phyloP scores from a whole-genome alignment of 176 grass and related monocot species.

The Lolium rigidum region DNA sequence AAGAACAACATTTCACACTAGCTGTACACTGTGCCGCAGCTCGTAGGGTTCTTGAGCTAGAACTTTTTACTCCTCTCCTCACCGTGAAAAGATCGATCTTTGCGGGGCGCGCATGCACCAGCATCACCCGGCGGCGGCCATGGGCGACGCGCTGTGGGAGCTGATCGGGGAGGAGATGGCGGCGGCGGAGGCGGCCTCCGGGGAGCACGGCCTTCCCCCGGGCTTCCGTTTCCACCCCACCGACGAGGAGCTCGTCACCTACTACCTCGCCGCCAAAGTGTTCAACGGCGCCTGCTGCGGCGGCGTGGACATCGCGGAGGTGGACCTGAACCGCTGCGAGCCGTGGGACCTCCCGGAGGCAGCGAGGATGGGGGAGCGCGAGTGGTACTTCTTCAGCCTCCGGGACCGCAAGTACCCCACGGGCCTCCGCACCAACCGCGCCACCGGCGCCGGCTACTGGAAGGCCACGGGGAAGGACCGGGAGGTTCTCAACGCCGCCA shows the following conservation, averaged over 20 bases:
- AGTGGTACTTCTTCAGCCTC: slow-evolving; percentile 99
- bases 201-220: slow-evolving; percentile 83
- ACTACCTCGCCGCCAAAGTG: slow-evolving; percentile 92
- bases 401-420: slow-evolving; percentile 97
- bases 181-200: slow-evolving; percentile 32
- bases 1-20: slow-evolving; percentile 5
- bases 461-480: slow-evolving; percentile 98
- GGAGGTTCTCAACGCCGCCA: slow-evolving; percentile 75
- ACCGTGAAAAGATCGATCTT: background rate
- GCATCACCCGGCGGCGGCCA: slow-evolving; percentile 32
- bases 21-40: background rate
- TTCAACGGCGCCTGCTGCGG: slow-evolving; percentile 89
- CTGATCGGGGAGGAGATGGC: slow-evolving; percentile 72
- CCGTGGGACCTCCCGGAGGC: slow-evolving; percentile 91
- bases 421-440: slow-evolving; percentile 90
- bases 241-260: slow-evolving; percentile 94
- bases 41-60: background rate
- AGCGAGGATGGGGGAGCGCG: slow-evolving; percentile 89
- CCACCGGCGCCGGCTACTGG: slow-evolving; percentile 91
- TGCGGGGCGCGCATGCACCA: slow-evolving; percentile 21
- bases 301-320: slow-evolving; percentile 80
- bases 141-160: slow-evolving; percentile 82
- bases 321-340: slow-evolving; percentile 95
- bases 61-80: background rate
- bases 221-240: slow-evolving; percentile 98